Conservation (phyloP, 1,139 yeast genomes). For the Pichiaceae sp. region DNA sequence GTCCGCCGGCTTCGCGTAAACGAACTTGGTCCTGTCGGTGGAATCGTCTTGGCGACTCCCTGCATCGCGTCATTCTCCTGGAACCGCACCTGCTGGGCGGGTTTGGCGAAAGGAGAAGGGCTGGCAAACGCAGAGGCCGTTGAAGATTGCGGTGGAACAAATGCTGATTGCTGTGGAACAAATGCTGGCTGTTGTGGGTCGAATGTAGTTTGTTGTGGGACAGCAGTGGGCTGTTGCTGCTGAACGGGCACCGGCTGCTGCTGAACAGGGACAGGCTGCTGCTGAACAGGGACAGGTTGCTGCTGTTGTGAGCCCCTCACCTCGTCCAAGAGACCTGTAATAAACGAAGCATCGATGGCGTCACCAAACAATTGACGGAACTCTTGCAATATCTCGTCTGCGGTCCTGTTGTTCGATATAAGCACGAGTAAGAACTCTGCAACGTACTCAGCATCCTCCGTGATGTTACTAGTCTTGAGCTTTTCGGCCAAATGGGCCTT, state of each 20-base stretch:
- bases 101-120: neutral
- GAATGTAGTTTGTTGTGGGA: neutral
- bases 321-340: conserved; percentile 46
- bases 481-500: conserved; percentile 18
- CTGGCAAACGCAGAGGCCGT: neutral
- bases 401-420: conserved; percentile 62
- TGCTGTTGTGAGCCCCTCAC: conserved; percentile 11
- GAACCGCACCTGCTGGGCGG: conserved; percentile 10
- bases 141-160: neutral
- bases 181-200: conserved; percentile 6
- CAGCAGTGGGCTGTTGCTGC: conserved; percentile 4
- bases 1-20: conserved; percentile 1
- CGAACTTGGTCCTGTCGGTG: conserved; percentile 2
- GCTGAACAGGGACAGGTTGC: conserved; percentile 7
- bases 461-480: conserved; percentile 24
- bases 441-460: conserved; percentile 68
- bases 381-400: conserved; percentile 57
- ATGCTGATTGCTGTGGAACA: conserved; percentile 1
- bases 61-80: conserved; percentile 8
- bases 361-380: conserved; percentile 59
- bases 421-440: conserved; percentile 74
- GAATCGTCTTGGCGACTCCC: neutral
- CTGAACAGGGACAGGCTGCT: conserved; percentile 4
- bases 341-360: conserved; percentile 43
- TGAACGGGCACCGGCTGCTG: conserved; percentile 10